Conservation (phyloP, 2,329 filamentous ascomycete species). For the Sporothrix humicola region DNA sequence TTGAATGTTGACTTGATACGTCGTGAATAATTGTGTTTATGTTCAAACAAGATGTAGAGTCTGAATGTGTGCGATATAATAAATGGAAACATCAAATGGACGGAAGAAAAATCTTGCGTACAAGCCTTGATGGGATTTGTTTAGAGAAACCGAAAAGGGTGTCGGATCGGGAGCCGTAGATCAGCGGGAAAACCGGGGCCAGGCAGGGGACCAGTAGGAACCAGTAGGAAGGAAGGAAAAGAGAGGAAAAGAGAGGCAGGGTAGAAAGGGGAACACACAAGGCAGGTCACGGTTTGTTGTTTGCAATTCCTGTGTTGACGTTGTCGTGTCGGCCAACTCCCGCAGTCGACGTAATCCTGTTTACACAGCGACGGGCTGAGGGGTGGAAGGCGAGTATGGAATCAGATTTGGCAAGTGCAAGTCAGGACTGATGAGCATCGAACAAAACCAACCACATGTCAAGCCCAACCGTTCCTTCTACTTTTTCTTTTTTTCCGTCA, state of each 20-base stretch:
- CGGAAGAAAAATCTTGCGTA: not conserved
- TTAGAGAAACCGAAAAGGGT: conserved; percentile 18
- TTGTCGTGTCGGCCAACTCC: conserved; percentile 10
- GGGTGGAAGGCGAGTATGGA: not conserved
- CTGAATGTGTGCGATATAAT: not conserved
- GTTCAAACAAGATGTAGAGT: not conserved
- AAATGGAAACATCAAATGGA: not conserved
- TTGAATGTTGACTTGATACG: not conserved
- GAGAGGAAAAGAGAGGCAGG: not conserved
- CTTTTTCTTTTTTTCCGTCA: not conserved
- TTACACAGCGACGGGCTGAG: not conserved
- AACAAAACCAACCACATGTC: too few relatives aligned
- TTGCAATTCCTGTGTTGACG: not conserved
- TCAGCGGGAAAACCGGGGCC: conserved; percentile 11
- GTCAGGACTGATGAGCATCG: too few relatives aligned
- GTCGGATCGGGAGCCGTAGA: conserved; percentile 26
- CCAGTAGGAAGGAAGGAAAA: not conserved
- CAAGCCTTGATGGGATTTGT: not conserved
- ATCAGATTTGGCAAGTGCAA: not conserved
- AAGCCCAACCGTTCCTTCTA: not conserved
- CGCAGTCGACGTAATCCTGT: not conserved
- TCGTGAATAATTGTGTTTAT: not conserved
- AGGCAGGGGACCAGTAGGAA: not conserved
- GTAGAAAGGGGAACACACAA: too few relatives aligned
- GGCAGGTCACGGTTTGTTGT: not conserved